These are phyloP conservation scores for Jimgerdemannia flammicorona DNA, from an alignment of 192 early-diverging fungal genomes.

Conservation along the genomic window DNA sequence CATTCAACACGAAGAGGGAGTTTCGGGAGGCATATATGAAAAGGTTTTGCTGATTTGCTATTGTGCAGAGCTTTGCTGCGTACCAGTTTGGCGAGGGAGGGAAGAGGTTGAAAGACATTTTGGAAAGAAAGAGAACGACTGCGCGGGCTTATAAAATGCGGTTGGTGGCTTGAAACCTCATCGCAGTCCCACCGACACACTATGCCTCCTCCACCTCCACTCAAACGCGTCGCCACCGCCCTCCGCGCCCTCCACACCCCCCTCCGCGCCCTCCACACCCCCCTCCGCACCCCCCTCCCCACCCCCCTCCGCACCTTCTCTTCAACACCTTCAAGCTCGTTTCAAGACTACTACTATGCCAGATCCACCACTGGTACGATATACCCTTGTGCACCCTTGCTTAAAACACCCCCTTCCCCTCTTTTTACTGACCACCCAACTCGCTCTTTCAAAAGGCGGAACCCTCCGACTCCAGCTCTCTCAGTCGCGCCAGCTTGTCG, in stretches of 20 bases:
- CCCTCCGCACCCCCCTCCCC: too few species aligned
- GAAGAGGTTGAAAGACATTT: neutral
- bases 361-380: neutral
- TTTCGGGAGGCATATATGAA: neutral
- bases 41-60: neutral
- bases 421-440: too few species aligned
- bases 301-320: neutral
- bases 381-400: too few species aligned
- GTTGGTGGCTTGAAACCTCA: neutral
- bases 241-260: too few species aligned
- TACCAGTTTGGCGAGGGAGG: neutral
- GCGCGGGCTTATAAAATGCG: too few species aligned
- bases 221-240: too few species aligned
- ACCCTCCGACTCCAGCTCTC: conserved; percentile 36
- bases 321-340: neutral
- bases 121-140: neutral
- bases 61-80: neutral
- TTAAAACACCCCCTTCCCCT: too few species aligned
- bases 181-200: too few species aligned
- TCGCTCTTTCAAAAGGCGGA: too few species aligned
- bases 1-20: neutral
- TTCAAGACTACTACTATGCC: neutral
- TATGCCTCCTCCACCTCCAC: too few species aligned
- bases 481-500: conserved; percentile 44
- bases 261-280: too few species aligned